Conservation (phyloP, 2,329 filamentous ascomycete genomes). For the Talaromyces islandicus region DNA sequence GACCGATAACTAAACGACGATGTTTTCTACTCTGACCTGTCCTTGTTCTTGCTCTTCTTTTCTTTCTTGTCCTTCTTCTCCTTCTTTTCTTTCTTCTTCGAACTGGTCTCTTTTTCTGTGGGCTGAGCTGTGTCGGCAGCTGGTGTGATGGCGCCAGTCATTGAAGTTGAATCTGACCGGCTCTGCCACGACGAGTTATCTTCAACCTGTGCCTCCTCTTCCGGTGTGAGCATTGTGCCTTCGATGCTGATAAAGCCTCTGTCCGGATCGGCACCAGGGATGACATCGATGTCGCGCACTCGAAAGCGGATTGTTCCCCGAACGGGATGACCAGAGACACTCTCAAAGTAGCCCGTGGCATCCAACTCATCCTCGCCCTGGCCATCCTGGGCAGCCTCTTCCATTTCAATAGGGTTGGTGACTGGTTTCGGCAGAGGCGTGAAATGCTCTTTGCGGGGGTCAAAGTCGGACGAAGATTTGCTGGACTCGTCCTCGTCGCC, state of each 20-base stretch:
- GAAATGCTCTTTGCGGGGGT: slow-evolving; percentile 35
- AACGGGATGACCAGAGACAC: slow-evolving; percentile 63
- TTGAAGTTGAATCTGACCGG: slow-evolving; percentile 1
- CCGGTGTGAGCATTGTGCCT: slow-evolving; percentile 71
- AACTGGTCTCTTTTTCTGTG: slow-evolving; percentile 15
- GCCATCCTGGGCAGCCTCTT: slow-evolving; percentile 9
- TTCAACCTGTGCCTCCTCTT: slow-evolving; percentile 58
- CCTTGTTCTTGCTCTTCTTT: slow-evolving; percentile 9
- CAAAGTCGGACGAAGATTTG: slow-evolving; percentile 20
- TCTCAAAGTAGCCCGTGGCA: slow-evolving; percentile 68
- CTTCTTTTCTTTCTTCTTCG: slow-evolving; percentile 11
- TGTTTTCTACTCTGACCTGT: neutral
- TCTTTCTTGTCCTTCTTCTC: slow-evolving; percentile 14
- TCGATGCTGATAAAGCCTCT: slow-evolving; percentile 79
- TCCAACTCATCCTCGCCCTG: slow-evolving; percentile 49
- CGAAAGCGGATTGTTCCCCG: slow-evolving; percentile 67
- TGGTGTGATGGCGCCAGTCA: slow-evolving; percentile 15
- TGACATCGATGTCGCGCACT: slow-evolving; percentile 73
- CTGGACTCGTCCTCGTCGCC: slow-evolving; percentile 19
- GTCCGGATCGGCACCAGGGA: slow-evolving; percentile 62
- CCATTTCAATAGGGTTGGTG: slow-evolving; percentile 20
- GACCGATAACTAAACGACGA: neutral
- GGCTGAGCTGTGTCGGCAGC: neutral
- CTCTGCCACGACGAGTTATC: slow-evolving; percentile 33
- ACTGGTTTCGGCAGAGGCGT: slow-evolving; percentile 28